Base-by-base conservation (phyloP, 2,329 filamentous ascomycete species). In the Diaporthe nobilis region DNA sequence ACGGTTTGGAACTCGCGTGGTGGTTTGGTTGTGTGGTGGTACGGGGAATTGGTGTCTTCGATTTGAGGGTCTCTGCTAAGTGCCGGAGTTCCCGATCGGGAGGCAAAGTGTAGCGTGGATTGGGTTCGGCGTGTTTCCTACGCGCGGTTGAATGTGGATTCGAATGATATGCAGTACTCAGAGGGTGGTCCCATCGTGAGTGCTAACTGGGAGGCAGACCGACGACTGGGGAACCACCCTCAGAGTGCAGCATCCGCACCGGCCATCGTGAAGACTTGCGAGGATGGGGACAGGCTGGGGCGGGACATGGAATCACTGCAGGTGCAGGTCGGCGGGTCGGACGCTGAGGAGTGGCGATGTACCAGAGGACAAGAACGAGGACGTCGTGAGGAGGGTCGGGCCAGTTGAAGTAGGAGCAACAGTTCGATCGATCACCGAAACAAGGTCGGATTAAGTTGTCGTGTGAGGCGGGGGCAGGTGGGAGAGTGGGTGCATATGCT, bases 171-270 rank as follows among this genome's bases (percentile, higher is more conserved):
- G 80, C 83, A 82, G 81, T 82, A 85, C 85, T 83, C 82, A 82
- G 87, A 89, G 87, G 87, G 87, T 88, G 88, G 87, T 88, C 85
- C 89, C 90, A 90, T 91, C 83, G 85, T 85, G 85, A 86, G 84
- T 80, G 81, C 81, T 81, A 73, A 72, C 76, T 75, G 78, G 80
- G 55, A 71, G 73, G 73, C 73, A 75, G 73, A 51, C 81, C 82
- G 82, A 83, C 84, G 82, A 84, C 80, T 81, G 82, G 73, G 74
- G 82, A 82, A 84, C 88, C 87, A 90, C 88, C 88, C 87, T 89
- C 87, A 90, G 78, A 87, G 87, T 77, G 85, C 85, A 88, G 85
- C 85, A 84, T 82, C 82, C 83, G 84, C 82, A 77, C 84, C 76
- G 73, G 81, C 83, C 83, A 90, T 90, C 78, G 77, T 87, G 81